Evolutionary conservation across 1,139 yeast genomes (phyloP).

Genomic region (Blastobotrys proliferans): DNA sequence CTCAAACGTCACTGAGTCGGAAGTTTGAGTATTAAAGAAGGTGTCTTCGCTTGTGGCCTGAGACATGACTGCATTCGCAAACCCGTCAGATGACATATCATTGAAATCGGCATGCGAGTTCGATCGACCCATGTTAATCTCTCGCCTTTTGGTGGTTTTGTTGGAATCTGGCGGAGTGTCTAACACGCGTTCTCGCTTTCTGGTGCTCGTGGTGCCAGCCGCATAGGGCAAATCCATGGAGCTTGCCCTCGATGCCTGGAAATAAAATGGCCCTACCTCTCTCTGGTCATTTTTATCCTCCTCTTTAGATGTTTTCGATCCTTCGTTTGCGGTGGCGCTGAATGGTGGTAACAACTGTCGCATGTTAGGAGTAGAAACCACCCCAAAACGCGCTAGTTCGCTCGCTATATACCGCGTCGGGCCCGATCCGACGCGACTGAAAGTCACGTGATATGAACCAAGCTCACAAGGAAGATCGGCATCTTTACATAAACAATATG

Average conservation of each 20-base stretch:
- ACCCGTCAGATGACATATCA: too few relatives aligned
- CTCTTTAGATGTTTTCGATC: background rate
- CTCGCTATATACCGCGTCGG: too few relatives aligned
- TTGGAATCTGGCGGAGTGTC: background rate
- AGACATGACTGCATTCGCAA: background rate
- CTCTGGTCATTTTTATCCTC: background rate
- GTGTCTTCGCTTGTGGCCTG: slow-evolving; percentile 7
- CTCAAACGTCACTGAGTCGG: slow-evolving; percentile 8
- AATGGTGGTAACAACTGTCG: slow-evolving; percentile 6
- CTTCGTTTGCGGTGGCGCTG: background rate
- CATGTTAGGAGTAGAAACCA: too few relatives aligned
- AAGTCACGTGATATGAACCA: too few relatives aligned
- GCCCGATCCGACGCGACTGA: too few relatives aligned
- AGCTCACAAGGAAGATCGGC: too few relatives aligned
- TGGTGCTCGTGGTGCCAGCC: background rate
- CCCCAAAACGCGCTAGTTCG: too few relatives aligned
- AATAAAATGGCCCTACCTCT: slow-evolving; percentile 11
- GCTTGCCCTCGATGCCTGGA: slow-evolving; percentile 10
- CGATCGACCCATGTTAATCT: too few relatives aligned
- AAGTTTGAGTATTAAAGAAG: slow-evolving; percentile 4
- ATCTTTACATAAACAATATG: too few relatives aligned
- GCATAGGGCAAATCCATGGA: slow-evolving; percentile 12
- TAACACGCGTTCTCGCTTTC: background rate
- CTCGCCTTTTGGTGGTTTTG: background rate
- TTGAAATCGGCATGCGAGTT: slow-evolving; percentile 7